Evolutionary conservation across 305 asterid species (phyloP).

Genomic region (Salvia sclarea): DNA sequence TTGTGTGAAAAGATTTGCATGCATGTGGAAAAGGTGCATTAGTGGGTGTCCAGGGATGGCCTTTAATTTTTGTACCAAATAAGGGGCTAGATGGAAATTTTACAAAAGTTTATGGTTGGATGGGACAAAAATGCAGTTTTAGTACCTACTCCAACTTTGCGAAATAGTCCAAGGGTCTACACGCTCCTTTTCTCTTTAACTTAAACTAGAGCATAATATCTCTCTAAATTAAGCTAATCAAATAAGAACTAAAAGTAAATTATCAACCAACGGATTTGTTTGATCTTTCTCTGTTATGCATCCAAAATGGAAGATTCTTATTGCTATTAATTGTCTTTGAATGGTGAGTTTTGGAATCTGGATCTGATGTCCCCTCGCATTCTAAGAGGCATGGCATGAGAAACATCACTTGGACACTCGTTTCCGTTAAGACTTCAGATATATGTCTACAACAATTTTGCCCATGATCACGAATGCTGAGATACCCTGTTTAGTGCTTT

Average conservation of each 20-base stretch:
- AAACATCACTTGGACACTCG: background rate
- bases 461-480: background rate
- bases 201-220: background rate
- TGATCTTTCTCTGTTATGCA: background rate
- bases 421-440: background rate
- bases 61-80: background rate
- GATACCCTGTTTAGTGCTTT: constrained; percentile 9
- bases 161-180: background rate
- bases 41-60: background rate
- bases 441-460: background rate
- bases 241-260: too few relatives aligned
- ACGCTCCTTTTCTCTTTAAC: background rate
- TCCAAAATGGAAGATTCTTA: background rate
- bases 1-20: background rate
- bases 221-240: background rate
- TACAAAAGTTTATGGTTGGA: background rate
- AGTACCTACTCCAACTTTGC: background rate
- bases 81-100: background rate
- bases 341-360: constrained; percentile 9
- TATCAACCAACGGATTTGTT: background rate
- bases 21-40: background rate
- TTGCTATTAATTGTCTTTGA: background rate
- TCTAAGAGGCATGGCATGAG: background rate
- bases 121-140: background rate
- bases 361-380: constrained; percentile 2